Evolutionary conservation across 495 filamentous ascomycete genomes (phyloP).

Genomic region (Pyrenopolyporus hunteri): DNA sequence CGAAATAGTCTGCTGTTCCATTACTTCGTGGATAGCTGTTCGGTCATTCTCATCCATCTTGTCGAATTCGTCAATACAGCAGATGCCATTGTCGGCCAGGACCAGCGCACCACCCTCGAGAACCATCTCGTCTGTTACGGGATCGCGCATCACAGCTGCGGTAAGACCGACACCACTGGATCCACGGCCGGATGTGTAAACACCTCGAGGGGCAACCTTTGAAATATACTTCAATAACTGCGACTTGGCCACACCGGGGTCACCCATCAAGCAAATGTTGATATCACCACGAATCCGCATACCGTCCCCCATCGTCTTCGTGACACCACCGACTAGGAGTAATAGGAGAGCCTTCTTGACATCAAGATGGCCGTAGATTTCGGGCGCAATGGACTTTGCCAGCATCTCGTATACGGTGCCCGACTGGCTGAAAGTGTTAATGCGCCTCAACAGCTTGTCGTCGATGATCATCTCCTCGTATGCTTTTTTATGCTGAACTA

Average conservation of each 20-base stretch:
- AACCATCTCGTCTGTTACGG: slow-evolving; percentile 98
- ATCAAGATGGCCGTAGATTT: slow-evolving; percentile 95
- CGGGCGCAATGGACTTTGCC: slow-evolving; percentile 92
- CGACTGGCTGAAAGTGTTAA: slow-evolving; percentile 77
- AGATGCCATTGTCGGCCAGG: slow-evolving; percentile 96
- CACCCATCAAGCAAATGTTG: slow-evolving; percentile 98
- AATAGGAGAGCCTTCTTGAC: slow-evolving; percentile 97
- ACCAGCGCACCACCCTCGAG: slow-evolving; percentile 96
- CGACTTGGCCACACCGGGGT: slow-evolving; percentile 98
- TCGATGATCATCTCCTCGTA: slow-evolving; percentile 86
- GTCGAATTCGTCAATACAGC: slow-evolving; percentile 99
- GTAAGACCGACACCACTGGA: slow-evolving; percentile 97
- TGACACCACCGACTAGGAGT: slow-evolving; percentile 93
- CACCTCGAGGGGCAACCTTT: slow-evolving; percentile 94
- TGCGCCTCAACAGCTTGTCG: slow-evolving; percentile 74
- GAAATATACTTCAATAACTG: slow-evolving; percentile 97
- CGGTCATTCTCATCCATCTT: slow-evolving; percentile 98
- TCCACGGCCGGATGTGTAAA: slow-evolving; percentile 96
- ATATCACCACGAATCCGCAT: slow-evolving; percentile 99
- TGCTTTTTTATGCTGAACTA: slow-evolving; percentile 95
- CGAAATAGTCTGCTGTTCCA: slow-evolving; percentile 99
- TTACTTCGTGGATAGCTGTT: slow-evolving; percentile 98
- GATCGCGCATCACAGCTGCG: slow-evolving; percentile 97
- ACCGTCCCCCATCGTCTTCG: slow-evolving; percentile 95
- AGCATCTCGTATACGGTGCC: slow-evolving; percentile 95